Evolutionary conservation across 176 grass and related monocot genomes (phyloP).

Genomic region (Carex parvula): DNA sequence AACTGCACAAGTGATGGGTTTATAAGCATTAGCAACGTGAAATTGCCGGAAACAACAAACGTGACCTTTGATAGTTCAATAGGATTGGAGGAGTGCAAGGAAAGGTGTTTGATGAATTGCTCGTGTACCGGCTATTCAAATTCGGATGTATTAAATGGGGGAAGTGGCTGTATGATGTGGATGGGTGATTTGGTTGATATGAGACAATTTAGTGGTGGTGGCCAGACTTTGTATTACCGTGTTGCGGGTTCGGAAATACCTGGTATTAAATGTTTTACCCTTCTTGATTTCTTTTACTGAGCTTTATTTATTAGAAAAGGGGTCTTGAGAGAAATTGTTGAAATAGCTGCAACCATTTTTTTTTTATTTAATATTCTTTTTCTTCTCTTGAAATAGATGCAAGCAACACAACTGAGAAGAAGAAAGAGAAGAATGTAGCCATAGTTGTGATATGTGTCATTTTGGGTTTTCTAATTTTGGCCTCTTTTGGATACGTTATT

Average conservation of each 20-base stretch:
- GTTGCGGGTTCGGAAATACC: constrained; percentile 51
- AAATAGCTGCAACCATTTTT: background rate
- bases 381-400: background rate
- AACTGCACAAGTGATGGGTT: constrained; percentile 70
- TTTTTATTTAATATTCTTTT: background rate
- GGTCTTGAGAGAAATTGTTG: background rate
- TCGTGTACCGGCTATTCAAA: constrained; percentile 61
- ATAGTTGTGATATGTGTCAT: constrained; percentile 21
- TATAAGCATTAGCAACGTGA: constrained; percentile 30
- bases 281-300: background rate
- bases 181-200: constrained; percentile 43
- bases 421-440: background rate
- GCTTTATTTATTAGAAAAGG: background rate
- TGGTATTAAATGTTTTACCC: background rate
- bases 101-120: constrained; percentile 59
- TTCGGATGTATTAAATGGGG: constrained; percentile 41
- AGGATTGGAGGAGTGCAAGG: constrained; percentile 46
- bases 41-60: constrained; percentile 69
- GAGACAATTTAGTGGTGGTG: constrained; percentile 38
- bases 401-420: constrained; percentile 1
- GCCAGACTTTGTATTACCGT: constrained; percentile 49
- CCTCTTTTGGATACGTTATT: background rate
- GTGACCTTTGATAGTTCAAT: constrained; percentile 33
- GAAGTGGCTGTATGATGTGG: constrained; percentile 68
- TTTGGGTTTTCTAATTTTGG: background rate